A percentile compares a stretch with the other conserved stretches of the same genome.
phyloP scores from a whole-genome alignment of 2,329 filamentous ascomycete species.

The Dactylellina cionopaga region DNA sequence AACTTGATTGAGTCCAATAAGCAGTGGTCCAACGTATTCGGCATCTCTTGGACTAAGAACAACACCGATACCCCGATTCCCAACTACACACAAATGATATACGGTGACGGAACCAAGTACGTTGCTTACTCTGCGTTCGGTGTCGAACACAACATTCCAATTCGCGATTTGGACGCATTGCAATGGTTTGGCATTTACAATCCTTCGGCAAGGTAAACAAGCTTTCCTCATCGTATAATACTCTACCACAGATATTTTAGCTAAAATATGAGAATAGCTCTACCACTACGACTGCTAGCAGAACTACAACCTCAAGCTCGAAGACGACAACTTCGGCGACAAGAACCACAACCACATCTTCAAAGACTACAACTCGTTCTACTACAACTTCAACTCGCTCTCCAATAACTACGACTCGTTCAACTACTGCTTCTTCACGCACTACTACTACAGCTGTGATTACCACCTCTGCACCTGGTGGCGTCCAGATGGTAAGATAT shows the following conservation, averaged over 20 bases:
- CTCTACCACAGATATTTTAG: not conserved
- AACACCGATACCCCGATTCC: slow-evolving; percentile 56
- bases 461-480: no score
- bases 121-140: slow-evolving; percentile 58
- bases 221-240: not conserved
- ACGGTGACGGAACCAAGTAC: slow-evolving; percentile 59
- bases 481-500: no score
- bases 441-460: slow-evolving; percentile 5
- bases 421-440: not conserved
- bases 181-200: slow-evolving; percentile 46
- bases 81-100: slow-evolving; percentile 59
- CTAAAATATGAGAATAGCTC: slow-evolving; percentile 1
- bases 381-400: not conserved
- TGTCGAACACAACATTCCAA: slow-evolving; percentile 32
- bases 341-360: slow-evolving; percentile 1
- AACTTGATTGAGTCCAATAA: slow-evolving; percentile 57
- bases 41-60: slow-evolving; percentile 55
- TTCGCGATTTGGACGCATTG: slow-evolving; percentile 25
- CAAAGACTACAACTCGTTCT: not conserved
- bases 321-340: not conserved
- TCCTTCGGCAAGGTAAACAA: not conserved
- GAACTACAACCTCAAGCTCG: not conserved
- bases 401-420: slow-evolving; percentile 4
- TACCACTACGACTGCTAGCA: slow-evolving; percentile 6
- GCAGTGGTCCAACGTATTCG: slow-evolving; percentile 56